These are phyloP conservation scores for Astrephomene gubernaculifera DNA, from an alignment of 139 green algal genomes.

Conservation along the genomic window DNA sequence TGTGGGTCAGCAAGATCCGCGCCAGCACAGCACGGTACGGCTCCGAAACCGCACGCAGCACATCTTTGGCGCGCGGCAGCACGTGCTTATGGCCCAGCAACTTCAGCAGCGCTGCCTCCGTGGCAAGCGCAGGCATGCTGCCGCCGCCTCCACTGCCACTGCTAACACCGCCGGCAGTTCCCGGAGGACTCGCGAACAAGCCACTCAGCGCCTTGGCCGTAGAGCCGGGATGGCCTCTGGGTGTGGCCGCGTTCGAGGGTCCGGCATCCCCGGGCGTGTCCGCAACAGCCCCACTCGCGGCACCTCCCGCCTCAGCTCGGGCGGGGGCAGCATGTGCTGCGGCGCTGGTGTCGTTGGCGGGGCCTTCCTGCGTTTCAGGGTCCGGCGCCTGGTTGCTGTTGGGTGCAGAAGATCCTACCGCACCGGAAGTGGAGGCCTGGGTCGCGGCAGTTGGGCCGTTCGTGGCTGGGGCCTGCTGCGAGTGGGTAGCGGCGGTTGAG, in stretches of 20 bases:
- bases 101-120: slow-evolving; percentile 5
- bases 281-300: not conserved
- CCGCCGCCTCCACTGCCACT: not conserved
- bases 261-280: not conserved
- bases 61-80: not conserved
- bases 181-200: too few relatives aligned
- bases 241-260: not conserved
- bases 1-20: slow-evolving; percentile 5
- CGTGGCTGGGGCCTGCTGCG: too few relatives aligned
- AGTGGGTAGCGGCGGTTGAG: too few relatives aligned
- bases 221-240: too few relatives aligned
- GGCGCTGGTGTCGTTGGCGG: too few relatives aligned
- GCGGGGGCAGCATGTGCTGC: not conserved
- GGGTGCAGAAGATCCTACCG: not conserved
- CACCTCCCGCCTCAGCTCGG: not conserved
- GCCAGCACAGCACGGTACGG: not conserved
- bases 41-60: slow-evolving; percentile 6
- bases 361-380: too few relatives aligned
- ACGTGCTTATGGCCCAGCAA: slow-evolving; percentile 32
- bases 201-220: too few relatives aligned
- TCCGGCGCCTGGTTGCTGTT: too few relatives aligned
- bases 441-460: too few relatives aligned
- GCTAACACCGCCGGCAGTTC: too few relatives aligned
- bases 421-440: not conserved
- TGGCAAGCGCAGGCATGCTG: slow-evolving; percentile 15